Conservation (phyloP, 306 rosid species). For the Prosopis cineraria region DNA sequence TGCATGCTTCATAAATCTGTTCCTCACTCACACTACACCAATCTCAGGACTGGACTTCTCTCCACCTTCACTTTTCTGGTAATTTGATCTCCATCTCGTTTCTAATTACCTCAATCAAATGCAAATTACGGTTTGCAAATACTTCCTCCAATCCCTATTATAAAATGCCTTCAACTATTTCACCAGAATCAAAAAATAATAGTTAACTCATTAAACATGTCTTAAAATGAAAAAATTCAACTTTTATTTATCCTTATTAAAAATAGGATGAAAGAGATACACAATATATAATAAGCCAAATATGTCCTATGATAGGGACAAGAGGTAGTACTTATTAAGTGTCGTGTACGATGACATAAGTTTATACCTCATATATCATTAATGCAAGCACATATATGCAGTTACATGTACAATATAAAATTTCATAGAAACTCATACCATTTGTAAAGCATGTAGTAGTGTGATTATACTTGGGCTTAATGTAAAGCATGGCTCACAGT, state of each 20-base stretch:
- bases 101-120: not conserved
- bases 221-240: too few species aligned
- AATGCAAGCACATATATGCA: not conserved
- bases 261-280: too few species aligned
- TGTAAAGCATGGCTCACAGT: too few species aligned
- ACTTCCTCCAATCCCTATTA: too few species aligned
- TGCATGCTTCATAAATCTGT: slow-evolving; percentile 52
- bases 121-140: not conserved
- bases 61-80: slow-evolving; percentile 57
- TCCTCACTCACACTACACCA: slow-evolving; percentile 42
- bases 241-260: too few species aligned
- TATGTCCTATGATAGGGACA: too few species aligned
- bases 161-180: too few species aligned
- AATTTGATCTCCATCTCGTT: not conserved
- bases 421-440: not conserved
- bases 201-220: too few species aligned
- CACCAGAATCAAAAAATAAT: too few species aligned
- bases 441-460: not conserved
- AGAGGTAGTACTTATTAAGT: not conserved
- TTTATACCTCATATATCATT: not conserved
- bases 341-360: not conserved
- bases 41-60: slow-evolving; percentile 30
- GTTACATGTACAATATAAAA: not conserved
- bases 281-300: too few species aligned
- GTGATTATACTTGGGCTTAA: not conserved